Evolutionary conservation across 257 asterid species (phyloP).

Genomic region (Cordia subcordata): DNA sequence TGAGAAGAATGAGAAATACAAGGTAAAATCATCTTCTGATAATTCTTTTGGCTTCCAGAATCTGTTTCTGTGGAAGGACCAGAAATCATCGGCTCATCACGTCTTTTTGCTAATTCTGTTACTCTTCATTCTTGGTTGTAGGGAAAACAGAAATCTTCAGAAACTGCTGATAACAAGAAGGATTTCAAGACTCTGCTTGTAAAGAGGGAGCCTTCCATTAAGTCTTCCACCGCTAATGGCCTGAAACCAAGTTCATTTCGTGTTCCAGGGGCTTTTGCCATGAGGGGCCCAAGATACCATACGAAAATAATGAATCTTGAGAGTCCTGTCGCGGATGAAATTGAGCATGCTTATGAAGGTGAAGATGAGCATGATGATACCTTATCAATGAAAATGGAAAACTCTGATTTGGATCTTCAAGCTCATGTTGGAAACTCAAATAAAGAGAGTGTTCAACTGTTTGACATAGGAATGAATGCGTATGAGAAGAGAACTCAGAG

Average conservation of each 20-base stretch:
- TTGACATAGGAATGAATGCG: conserved; percentile 11
- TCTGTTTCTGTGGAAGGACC: background rate
- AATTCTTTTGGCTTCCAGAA: background rate
- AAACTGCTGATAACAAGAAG: conserved; percentile 14
- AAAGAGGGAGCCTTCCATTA: conserved; percentile 29
- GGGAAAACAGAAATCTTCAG: conserved; percentile 25
- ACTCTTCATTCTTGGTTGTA: conserved; percentile 16
- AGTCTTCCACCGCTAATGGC: conserved; percentile 32
- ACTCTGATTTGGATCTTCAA: conserved; percentile 44
- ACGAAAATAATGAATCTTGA: conserved; percentile 52
- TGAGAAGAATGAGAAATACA: conserved; percentile 41
- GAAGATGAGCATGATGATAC: conserved; percentile 56
- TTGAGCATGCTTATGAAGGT: conserved; percentile 51
- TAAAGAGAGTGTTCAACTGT: conserved; percentile 22
- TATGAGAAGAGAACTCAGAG: conserved; percentile 12
- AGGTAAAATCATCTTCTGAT: conserved; percentile 23
- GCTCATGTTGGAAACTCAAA: conserved; percentile 13
- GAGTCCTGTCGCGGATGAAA: conserved; percentile 40
- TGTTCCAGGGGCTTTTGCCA: conserved; percentile 40
- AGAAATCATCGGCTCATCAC: background rate
- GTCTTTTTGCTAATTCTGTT: background rate
- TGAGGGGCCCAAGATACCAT: conserved; percentile 32
- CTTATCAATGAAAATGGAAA: conserved; percentile 32
- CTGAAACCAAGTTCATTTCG: conserved; percentile 35
- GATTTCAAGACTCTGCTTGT: conserved; percentile 26